phyloP scores from a whole-genome alignment of 202 grass and related monocot genomes.

The Miscanthus sacchariflorus region DNA sequence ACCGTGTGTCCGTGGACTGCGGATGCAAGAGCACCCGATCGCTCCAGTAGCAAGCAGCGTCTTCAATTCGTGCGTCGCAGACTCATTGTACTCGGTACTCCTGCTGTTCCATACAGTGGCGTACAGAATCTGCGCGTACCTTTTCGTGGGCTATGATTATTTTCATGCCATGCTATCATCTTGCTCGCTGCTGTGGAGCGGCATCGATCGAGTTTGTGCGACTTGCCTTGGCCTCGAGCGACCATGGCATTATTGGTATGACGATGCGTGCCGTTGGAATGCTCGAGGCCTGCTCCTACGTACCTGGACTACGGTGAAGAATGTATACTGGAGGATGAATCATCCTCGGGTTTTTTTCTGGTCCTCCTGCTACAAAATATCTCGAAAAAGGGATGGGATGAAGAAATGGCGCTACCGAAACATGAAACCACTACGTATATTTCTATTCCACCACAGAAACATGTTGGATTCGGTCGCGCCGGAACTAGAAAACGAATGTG shows the following conservation, averaged over 20 bases:
- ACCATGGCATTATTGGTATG: not conserved
- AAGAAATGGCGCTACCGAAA: no score
- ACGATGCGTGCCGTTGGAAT: not conserved
- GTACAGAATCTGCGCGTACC: not conserved
- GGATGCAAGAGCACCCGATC: not conserved
- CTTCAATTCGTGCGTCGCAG: not conserved
- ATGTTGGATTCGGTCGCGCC: no score
- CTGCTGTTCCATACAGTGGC: not conserved
- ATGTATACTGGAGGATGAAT: not conserved
- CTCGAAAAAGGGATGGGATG: no score
- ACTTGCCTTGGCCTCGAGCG: not conserved
- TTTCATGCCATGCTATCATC: not conserved
- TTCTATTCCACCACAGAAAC: no score
- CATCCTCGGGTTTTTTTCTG: no score
- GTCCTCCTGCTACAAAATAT: no score
- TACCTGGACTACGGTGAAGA: not conserved
- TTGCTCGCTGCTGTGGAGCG: not conserved
- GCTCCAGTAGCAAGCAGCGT: not conserved
- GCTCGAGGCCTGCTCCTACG: not conserved
- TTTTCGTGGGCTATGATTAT: slow-evolving; percentile 29
- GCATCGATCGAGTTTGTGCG: not conserved
- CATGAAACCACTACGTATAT: no score
- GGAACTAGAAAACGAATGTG: no score
- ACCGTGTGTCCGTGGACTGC: not conserved
- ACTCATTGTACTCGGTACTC: not conserved